Conservation (phyloP, 768 basidiomycete species). For the Tephrocybe sp. region DNA sequence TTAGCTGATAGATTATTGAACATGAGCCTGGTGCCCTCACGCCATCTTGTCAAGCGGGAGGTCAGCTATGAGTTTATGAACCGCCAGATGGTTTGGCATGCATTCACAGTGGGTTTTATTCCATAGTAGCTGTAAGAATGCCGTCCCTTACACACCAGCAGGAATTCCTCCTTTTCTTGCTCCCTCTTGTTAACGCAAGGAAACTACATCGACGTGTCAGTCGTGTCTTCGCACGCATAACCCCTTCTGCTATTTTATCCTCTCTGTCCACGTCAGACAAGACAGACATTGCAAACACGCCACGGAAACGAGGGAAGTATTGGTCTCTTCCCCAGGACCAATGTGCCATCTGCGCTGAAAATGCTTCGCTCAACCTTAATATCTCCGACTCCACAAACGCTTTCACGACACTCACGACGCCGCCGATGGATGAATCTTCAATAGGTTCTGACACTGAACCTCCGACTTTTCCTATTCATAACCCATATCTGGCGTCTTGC, state of each 20-base stretch:
- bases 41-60: slow-evolving; percentile 67
- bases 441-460: slow-evolving; percentile 36
- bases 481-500: slow-evolving; percentile 81
- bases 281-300: background rate
- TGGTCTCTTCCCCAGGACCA: slow-evolving; percentile 66
- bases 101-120: slow-evolving; percentile 76
- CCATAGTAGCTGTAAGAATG: background rate
- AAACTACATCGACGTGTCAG: slow-evolving; percentile 56
- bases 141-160: slow-evolving; percentile 26
- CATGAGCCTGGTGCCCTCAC: slow-evolving; percentile 73
- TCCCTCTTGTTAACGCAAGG: slow-evolving; percentile 79
- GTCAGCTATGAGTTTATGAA: slow-evolving; percentile 99
- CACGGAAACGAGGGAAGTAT: slow-evolving; percentile 54
- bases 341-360: slow-evolving; percentile 90
- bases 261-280: slow-evolving; percentile 23
- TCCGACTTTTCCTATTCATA: slow-evolving; percentile 66
- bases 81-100: slow-evolving; percentile 99
- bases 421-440: slow-evolving; percentile 17
- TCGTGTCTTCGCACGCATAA: slow-evolving; percentile 31
- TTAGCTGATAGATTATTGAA: slow-evolving; percentile 73
- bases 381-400: slow-evolving; percentile 50
- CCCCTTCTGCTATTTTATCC: slow-evolving; percentile 25
- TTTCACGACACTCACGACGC: slow-evolving; percentile 34
- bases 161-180: slow-evolving; percentile 93
- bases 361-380: slow-evolving; percentile 60